Percentiles rank a stretch among this genome's conserved stretches.
Evolutionary conservation across 441 rosid genomes (phyloP).

Genomic region (Adansonia gregorii): DNA sequence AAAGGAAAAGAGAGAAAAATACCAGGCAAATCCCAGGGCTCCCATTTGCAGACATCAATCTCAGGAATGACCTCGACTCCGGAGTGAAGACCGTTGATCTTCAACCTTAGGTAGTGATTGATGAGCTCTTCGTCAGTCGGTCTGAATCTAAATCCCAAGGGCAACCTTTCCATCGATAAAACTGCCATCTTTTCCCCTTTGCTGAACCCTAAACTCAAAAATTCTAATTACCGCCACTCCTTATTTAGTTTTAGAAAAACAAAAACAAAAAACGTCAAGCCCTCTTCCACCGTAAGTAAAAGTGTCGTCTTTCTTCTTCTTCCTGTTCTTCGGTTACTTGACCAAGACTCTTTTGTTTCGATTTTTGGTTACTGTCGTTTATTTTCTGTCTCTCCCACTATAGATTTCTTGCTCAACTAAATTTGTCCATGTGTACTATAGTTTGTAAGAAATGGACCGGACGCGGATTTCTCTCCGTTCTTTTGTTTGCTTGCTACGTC

Average conservation of each 20-base stretch:
- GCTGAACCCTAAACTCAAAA: not conserved
- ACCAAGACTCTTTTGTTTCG: not conserved
- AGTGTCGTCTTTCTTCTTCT: not conserved
- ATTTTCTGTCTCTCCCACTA: not conserved
- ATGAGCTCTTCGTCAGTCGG: constrained; percentile 92
- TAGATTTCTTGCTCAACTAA: constrained; percentile 12
- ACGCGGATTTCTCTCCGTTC: not conserved
- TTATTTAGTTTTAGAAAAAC: not conserved
- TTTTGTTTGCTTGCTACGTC: not conserved
- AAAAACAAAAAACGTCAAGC: not conserved
- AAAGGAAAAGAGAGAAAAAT: not conserved
- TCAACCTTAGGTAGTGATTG: constrained; percentile 71
- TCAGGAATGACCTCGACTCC: constrained; percentile 75
- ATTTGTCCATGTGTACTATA: not conserved
- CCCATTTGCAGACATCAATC: constrained; percentile 88
- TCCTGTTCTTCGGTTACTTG: constrained; percentile 14
- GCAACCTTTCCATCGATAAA: constrained; percentile 57
- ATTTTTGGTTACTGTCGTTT: no score
- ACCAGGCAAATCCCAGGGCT: constrained; percentile 97
- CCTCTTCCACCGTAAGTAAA: constrained; percentile 4
- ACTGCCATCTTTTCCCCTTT: constrained; percentile 33
- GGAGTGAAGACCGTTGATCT: constrained; percentile 80
- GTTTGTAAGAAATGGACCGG: not conserved
- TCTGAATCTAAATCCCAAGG: constrained; percentile 79
- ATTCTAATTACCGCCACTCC: not conserved